phyloP scores from a whole-genome alignment of 352 stramenopile species.

The Globisporangium paroecandrum region DNA sequence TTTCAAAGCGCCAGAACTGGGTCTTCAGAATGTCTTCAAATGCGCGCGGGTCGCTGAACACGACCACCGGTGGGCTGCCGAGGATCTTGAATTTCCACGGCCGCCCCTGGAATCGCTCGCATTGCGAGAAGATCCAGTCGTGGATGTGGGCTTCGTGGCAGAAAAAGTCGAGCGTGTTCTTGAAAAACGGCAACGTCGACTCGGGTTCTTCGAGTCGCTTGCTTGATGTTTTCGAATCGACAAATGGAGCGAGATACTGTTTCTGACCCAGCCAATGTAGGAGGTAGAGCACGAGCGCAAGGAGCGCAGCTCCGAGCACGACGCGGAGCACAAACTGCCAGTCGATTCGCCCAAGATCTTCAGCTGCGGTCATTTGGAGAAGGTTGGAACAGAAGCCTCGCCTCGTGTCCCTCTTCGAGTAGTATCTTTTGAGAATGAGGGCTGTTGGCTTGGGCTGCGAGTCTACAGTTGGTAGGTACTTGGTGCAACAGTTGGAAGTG shows the following conservation, averaged over 20 bases:
- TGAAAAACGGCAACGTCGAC: constrained; percentile 5
- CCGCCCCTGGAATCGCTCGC: neutral
- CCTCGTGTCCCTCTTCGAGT: neutral
- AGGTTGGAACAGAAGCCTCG: neutral
- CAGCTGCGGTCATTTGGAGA: neutral
- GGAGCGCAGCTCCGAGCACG: neutral
- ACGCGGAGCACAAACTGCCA: neutral
- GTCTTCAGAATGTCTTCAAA: constrained; percentile 13
- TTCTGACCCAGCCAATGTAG: neutral
- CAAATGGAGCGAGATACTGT: neutral
- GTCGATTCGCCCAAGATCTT: neutral
- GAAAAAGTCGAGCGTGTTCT: constrained; percentile 9
- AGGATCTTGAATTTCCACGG: constrained; percentile 4
- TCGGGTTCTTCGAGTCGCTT: neutral
- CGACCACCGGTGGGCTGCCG: neutral
- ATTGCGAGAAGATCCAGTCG: constrained; percentile 7
- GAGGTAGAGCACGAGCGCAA: neutral
- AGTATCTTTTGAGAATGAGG: neutral
- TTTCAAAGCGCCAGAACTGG: constrained; percentile 12
- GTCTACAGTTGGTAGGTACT: neutral
- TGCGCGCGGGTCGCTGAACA: constrained; percentile 1
- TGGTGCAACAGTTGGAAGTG: neutral
- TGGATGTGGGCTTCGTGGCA: neutral
- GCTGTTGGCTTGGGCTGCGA: neutral
- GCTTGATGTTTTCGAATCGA: neutral